Percentiles rank a stretch among this genome's conserved stretches.
Evolutionary conservation across 1,284 basidiomycete genomes (phyloP).

Genomic region (Microbotryomycetes sp.): DNA sequence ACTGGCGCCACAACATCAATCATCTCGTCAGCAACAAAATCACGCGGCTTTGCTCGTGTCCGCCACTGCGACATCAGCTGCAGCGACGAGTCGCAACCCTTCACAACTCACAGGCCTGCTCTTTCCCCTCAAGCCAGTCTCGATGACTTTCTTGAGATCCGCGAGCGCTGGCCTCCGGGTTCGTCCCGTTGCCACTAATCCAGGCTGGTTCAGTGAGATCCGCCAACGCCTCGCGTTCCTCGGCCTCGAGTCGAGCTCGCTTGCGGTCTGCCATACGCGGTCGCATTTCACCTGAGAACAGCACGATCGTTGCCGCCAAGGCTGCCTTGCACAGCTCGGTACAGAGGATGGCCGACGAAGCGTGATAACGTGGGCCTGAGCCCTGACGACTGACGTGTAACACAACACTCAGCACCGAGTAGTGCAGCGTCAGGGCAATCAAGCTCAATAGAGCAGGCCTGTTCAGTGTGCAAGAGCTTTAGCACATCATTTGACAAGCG

Average conservation of each 20-base stretch:
- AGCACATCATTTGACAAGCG: no score
- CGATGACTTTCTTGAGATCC: background rate
- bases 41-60: no score
- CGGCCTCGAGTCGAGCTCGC: background rate
- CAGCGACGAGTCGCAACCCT: no score
- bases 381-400: constrained; percentile 9
- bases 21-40: no score
- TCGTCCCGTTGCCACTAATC: background rate
- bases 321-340: constrained; percentile 38
- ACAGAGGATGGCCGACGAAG: constrained; percentile 34
- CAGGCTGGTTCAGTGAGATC: constrained; percentile 8
- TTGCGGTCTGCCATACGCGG: constrained; percentile 2
- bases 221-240: background rate
- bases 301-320: constrained; percentile 31
- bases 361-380: constrained; percentile 24
- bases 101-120: no score
- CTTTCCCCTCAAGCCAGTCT: background rate
- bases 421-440: constrained; percentile 23
- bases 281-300: constrained; percentile 18
- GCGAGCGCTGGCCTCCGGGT: background rate
- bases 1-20: background rate
- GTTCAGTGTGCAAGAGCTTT: no score
- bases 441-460: constrained; percentile 14
- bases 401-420: constrained; percentile 22
- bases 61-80: no score